Conservation (phyloP, 225 moss, liverwort and hornwort species). For the Physcomitrellopsis africana region DNA sequence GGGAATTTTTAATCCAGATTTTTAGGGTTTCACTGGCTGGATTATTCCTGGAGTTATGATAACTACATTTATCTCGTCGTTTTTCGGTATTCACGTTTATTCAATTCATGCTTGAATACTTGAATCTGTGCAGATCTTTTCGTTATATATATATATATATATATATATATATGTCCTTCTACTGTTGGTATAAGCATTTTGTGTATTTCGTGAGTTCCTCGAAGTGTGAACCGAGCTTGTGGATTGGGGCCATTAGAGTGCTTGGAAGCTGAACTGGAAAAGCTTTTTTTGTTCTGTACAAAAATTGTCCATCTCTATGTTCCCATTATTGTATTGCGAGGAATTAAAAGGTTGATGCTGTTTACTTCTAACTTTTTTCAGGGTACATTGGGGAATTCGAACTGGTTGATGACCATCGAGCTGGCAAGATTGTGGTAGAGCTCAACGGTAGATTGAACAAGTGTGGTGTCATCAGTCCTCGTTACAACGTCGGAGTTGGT, state of each 20-base stretch:
- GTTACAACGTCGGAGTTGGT: slow-evolving; percentile 60
- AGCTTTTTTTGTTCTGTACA: no score
- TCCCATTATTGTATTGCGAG: neutral
- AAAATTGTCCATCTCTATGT: neutral
- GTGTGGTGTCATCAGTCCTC: slow-evolving; percentile 77
- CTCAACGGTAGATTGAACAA: slow-evolving; percentile 79
- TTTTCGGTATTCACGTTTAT: neutral
- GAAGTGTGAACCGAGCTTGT: no score
- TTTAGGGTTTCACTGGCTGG: neutral
- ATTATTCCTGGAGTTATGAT: neutral
- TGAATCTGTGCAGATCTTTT: neutral
- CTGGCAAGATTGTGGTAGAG: slow-evolving; percentile 77
- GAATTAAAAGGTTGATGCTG: neutral
- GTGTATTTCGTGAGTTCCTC: no score
- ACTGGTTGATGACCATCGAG: slow-evolving; percentile 78
- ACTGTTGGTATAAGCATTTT: no score
- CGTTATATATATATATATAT: no score
- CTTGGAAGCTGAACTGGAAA: no score
- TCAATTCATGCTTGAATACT: neutral
- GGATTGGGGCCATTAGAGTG: no score
- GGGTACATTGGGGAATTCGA: slow-evolving; percentile 77
- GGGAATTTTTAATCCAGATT: neutral
- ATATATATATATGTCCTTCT: neutral
- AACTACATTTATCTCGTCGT: no score
- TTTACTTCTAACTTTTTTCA: neutral